Percentiles rank a stretch among this genome's conserved stretches.
phyloP scores from a whole-genome alignment of 1,139 yeast species.

The Nematodospora anomalae region DNA sequence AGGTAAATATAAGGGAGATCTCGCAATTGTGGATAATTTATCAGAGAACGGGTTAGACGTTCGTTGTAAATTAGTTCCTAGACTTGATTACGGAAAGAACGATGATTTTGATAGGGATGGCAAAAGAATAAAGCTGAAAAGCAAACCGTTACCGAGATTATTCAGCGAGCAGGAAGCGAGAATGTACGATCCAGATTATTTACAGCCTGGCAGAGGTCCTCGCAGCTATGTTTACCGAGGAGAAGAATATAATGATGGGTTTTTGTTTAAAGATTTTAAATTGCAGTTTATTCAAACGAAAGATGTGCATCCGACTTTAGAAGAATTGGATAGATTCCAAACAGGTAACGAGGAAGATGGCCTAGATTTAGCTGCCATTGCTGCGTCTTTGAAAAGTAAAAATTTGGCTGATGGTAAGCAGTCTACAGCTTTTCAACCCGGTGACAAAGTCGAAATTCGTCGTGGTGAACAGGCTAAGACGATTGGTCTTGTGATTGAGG shows the following conservation, averaged over 20 bases:
- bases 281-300: conserved; percentile 79
- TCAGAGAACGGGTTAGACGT: conserved; percentile 95
- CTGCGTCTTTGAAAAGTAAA: conserved; percentile 75
- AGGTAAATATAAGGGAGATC: conserved; percentile 90
- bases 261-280: conserved; percentile 80
- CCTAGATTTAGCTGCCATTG: conserved; percentile 80
- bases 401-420: conserved; percentile 29
- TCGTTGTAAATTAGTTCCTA: conserved; percentile 85
- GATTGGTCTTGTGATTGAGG: conserved; percentile 72
- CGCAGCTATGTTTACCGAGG: conserved; percentile 74
- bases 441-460: conserved; percentile 88
- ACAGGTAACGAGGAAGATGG: conserved; percentile 67
- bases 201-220: conserved; percentile 73
- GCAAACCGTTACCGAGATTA: conserved; percentile 81
- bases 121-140: conserved; percentile 50
- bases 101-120: conserved; percentile 60
- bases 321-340: conserved; percentile 83
- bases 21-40: conserved; percentile 89
- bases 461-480: conserved; percentile 94
- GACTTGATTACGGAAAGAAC: conserved; percentile 84
- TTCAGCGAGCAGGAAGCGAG: conserved; percentile 74
- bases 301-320: conserved; percentile 82
- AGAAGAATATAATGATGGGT: conserved; percentile 90
- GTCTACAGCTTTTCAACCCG: conserved; percentile 72
- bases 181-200: conserved; percentile 54